A percentile compares a stretch with the other conserved stretches of the same genome.
These are phyloP conservation scores for Fusarium verrucosum DNA, from an alignment of 2,329 filamentous ascomycete genomes.

Conservation along the genomic window DNA sequence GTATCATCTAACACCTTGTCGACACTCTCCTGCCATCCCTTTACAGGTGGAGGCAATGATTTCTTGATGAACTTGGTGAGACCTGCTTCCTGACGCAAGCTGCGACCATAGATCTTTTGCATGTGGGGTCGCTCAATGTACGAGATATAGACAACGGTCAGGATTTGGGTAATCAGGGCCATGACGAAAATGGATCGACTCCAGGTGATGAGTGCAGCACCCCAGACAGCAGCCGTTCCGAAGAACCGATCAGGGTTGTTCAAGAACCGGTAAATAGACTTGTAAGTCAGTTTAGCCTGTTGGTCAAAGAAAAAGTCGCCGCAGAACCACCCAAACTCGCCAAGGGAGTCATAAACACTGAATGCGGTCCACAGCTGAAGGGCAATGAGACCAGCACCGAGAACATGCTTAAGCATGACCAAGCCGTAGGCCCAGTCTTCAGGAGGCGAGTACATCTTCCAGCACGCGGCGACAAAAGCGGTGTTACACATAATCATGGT, in stretches of 20 bases:
- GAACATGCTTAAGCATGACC: slow-evolving; percentile 83
- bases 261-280: slow-evolving; percentile 95
- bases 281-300: slow-evolving; percentile 88
- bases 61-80: slow-evolving; percentile 90
- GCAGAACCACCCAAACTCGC: slow-evolving; percentile 99
- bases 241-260: slow-evolving; percentile 97
- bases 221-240: slow-evolving; percentile 95
- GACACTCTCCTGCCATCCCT: slow-evolving; percentile 84
- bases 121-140: slow-evolving; percentile 96
- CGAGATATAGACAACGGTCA: slow-evolving; percentile 88
- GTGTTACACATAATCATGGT: slow-evolving; percentile 90
- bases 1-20: slow-evolving; percentile 89
- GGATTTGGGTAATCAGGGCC: slow-evolving; percentile 83
- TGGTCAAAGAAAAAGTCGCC: slow-evolving; percentile 98
- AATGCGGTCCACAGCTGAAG: slow-evolving; percentile 92
- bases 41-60: slow-evolving; percentile 83
- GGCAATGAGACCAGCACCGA: slow-evolving; percentile 81
- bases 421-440: slow-evolving; percentile 88
- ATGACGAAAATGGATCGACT: slow-evolving; percentile 87
- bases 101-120: slow-evolving; percentile 93
- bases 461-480: slow-evolving; percentile 88
- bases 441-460: slow-evolving; percentile 95
- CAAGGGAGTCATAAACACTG: slow-evolving; percentile 94
- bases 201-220: slow-evolving; percentile 91
- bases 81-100: slow-evolving; percentile 85